phyloP scores from a whole-genome alignment of 768 basidiomycete species.

The Myochromella boudieri region DNA sequence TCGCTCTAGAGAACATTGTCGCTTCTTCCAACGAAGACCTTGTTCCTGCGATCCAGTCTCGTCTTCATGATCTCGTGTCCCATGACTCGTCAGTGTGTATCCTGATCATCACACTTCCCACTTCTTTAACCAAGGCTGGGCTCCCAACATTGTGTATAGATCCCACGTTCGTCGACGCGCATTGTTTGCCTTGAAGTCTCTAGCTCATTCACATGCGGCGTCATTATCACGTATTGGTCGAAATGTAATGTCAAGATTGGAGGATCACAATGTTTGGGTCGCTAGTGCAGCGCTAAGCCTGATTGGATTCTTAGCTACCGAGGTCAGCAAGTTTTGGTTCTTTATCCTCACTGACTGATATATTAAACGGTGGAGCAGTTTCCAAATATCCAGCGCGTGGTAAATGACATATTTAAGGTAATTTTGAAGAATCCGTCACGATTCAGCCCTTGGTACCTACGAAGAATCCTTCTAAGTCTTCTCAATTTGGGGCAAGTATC shows the following conservation, averaged over 20 bases:
- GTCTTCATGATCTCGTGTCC: constrained; percentile 62
- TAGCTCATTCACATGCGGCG: constrained; percentile 47
- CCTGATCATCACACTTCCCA: constrained; percentile 2
- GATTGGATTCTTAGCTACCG: no score
- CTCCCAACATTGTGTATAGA: constrained; percentile 35
- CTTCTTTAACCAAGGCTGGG: constrained; percentile 5
- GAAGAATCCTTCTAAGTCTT: constrained; percentile 25
- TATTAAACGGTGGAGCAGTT: constrained; percentile 1
- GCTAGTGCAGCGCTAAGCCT: no score
- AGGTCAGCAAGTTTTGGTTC: no score
- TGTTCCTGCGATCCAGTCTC: constrained; percentile 72
- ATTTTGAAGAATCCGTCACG: background rate
- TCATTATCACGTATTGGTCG: constrained; percentile 42
- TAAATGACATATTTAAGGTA: constrained; percentile 12
- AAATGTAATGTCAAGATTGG: constrained; percentile 38
- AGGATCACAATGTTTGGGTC: constrained; percentile 47
- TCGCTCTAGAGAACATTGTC: constrained; percentile 72
- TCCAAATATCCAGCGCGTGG: background rate
- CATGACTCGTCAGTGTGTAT: constrained; percentile 73
- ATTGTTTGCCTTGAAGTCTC: constrained; percentile 53
- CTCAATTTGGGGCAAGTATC: constrained; percentile 30
- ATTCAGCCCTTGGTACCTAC: constrained; percentile 16
- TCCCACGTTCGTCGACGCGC: constrained; percentile 60
- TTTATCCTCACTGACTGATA: no score
- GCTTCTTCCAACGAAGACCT: constrained; percentile 61